Evolutionary conservation across 495 filamentous ascomycete species (phyloP).

Genomic region (Xanthoparmelia taractica): DNA sequence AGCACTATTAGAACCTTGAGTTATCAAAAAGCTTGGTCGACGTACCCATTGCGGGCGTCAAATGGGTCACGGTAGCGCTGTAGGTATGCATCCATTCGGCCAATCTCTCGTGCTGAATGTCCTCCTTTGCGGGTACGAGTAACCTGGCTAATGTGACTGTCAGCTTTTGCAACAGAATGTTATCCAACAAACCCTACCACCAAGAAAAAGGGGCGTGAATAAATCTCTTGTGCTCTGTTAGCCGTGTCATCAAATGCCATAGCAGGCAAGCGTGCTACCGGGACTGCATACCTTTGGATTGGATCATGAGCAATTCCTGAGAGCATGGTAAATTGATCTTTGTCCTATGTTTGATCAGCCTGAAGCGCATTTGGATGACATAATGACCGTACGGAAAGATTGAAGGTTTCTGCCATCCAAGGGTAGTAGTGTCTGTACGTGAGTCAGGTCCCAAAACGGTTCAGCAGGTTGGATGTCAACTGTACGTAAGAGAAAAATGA

Average conservation of each 20-base stretch:
- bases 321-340: conserved; percentile 78
- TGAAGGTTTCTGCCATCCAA: conserved; percentile 86
- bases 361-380: too few relatives aligned
- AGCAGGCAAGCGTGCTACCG: background rate
- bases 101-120: conserved; percentile 81
- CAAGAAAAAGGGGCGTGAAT: conserved; percentile 71
- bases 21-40: background rate
- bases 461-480: too few relatives aligned
- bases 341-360: too few relatives aligned
- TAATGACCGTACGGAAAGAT: conserved; percentile 49
- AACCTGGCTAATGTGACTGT: conserved; percentile 39
- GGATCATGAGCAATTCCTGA: conserved; percentile 6
- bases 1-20: background rate
- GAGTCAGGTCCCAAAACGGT: too few relatives aligned
- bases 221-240: conserved; percentile 50
- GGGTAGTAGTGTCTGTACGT: conserved; percentile 69
- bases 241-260: background rate
- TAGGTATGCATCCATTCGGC: conserved; percentile 76
- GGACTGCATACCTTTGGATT: background rate
- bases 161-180: conserved; percentile 48
- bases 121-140: conserved; percentile 71
- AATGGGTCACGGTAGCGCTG: conserved; percentile 73
- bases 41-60: conserved; percentile 77
- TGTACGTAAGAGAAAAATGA: conserved; percentile 66
- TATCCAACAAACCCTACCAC: conserved; percentile 18